phyloP scores from a whole-genome alignment of 257 asterid genomes.

The Solanum arcanum region DNA sequence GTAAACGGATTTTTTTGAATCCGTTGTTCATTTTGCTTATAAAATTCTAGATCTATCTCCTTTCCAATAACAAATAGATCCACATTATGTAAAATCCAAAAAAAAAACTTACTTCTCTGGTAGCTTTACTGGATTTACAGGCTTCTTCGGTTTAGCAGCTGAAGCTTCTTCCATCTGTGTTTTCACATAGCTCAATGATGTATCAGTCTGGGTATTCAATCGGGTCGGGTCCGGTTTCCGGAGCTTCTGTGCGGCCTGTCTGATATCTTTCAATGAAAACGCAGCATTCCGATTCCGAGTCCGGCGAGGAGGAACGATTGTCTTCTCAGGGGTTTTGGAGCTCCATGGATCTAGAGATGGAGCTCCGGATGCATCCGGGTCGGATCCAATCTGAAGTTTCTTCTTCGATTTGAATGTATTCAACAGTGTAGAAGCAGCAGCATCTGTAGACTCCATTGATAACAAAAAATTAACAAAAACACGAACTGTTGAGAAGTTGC shows the following conservation, averaged over 20 bases:
- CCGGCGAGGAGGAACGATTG: conserved; percentile 38
- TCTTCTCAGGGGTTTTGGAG: conserved; percentile 65
- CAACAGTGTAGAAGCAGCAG: neutral
- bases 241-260: conserved; percentile 47
- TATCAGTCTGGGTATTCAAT: neutral
- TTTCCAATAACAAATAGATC: neutral
- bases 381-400: conserved; percentile 6
- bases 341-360: conserved; percentile 23
- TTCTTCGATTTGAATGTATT: conserved; percentile 39
- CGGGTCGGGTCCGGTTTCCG: conserved; percentile 21
- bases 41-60: neutral
- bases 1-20: neutral
- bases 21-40: neutral
- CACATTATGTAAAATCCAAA: neutral
- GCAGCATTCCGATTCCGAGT: conserved; percentile 33
- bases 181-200: neutral
- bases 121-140: neutral
- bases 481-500: neutral
- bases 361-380: neutral
- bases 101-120: neutral
- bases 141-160: conserved; percentile 17
- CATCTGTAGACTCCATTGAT: conserved; percentile 36
- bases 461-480: neutral
- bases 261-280: conserved; percentile 17
- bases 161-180: neutral